Base-by-base conservation (phyloP, 2,329 filamentous ascomycete species). In the Ilyonectria robusta region DNA sequence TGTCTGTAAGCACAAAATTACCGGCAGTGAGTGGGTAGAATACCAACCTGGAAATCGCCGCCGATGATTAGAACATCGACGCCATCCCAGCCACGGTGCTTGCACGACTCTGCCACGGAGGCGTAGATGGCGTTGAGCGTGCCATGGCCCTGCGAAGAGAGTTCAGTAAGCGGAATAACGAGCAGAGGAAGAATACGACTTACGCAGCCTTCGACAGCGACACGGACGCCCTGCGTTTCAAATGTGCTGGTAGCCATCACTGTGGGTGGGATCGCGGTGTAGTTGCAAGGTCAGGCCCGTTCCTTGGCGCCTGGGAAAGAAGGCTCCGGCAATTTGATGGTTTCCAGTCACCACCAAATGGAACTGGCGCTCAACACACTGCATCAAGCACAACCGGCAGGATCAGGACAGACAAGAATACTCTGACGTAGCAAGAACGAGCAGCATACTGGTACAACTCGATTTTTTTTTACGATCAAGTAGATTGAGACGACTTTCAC, bases 41-140 rank as follows among this genome's bases (percentile, higher is more conserved):
- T 29, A 33, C 60, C 2, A 31, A 92, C 92, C 85, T 98, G 94
- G 72, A 99, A 99, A 78, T 99, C 96, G 31, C 96, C 96, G 62
- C 95, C 94, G 75, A 99, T 97, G 76, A 99, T 97, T 72, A 99
- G 83, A 11, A 98, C 82, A 79, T 99, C 96, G 33, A 98, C 90
- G 37, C 88, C 89, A 71, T 92, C 86, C 95, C 95, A 98, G 26
- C 88, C 88, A 74, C 93, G 92, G 51, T 87, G 84, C 70, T 89
- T 84, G 79, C 92, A 93, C 10, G 94, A 87, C 70, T 88, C 86
- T 46, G 87, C 84, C 29, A 97, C 89, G 1, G 93, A 92, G 1
- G 92, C 89, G 80, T 98, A 99, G 73, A 99, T 98, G 64, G 94
- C 93, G 78, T 98, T 89, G 59, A 99, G 89, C 1, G 92, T 94